These are phyloP conservation scores for Diaporthe australafricana DNA, from an alignment of 2,329 filamentous ascomycete species.

Conservation along the genomic window DNA sequence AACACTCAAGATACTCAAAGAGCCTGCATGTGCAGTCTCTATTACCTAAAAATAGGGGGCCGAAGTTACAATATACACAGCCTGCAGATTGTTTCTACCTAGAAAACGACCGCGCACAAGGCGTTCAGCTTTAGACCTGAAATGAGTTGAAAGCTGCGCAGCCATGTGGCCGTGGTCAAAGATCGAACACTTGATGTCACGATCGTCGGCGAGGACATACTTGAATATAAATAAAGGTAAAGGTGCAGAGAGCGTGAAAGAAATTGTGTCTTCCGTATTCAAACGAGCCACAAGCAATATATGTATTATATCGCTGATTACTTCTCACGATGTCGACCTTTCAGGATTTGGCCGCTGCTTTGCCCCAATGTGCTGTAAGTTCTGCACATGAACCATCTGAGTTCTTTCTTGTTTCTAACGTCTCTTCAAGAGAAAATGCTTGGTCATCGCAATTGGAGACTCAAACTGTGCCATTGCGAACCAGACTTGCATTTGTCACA, in stretches of 20 bases:
- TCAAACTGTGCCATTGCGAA: neutral
- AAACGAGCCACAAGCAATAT: neutral
- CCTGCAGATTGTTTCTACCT: neutral
- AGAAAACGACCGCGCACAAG: neutral
- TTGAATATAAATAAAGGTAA: neutral
- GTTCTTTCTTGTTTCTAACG: neutral
- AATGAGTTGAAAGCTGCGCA: neutral
- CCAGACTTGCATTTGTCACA: slow-evolving; percentile 8
- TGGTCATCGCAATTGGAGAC: neutral
- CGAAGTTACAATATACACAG: neutral
- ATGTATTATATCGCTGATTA: neutral
- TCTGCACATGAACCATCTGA: neutral
- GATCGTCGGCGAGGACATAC: neutral
- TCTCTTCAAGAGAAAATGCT: neutral
- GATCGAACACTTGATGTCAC: neutral
- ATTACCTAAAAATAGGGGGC: neutral
- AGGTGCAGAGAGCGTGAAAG: neutral
- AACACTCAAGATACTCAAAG: neutral
- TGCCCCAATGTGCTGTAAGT: slow-evolving; percentile 22
- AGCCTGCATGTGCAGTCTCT: neutral
- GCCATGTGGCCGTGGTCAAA: neutral
- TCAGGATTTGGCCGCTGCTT: neutral
- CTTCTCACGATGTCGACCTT: neutral
- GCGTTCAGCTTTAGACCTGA: neutral
- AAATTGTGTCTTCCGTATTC: neutral